Conservation (phyloP, 805 yeast species). For the Lipomyces lipofer region DNA sequence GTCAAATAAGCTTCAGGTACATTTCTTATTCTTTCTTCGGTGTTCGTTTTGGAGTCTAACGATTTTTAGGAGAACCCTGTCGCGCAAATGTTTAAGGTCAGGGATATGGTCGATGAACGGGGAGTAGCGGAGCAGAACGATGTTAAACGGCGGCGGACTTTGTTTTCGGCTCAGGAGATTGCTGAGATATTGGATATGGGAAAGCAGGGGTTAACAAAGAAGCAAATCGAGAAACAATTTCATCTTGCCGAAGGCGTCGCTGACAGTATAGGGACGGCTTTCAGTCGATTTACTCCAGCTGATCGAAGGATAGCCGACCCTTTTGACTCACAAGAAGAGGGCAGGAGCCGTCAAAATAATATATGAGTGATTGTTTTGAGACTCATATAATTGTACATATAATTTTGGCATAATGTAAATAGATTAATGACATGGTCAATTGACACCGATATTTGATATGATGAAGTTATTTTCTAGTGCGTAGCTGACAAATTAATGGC, state of each 20-base stretch:
- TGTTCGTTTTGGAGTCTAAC: background rate
- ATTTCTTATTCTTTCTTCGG: background rate
- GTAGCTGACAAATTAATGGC: no score
- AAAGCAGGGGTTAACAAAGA: background rate
- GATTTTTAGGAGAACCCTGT: constrained; percentile 18
- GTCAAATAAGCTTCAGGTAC: constrained; percentile 13
- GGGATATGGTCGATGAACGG: constrained; percentile 10
- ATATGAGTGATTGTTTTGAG: no score
- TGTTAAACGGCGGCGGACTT: constrained; percentile 8
- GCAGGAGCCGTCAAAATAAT: no score
- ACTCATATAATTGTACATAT: no score
- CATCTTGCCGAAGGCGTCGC: constrained; percentile 6
- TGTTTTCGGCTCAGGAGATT: constrained; percentile 17
- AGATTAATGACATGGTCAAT: no score
- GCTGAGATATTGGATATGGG: constrained; percentile 12
- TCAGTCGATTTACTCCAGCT: constrained; percentile 1
- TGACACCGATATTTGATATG: no score
- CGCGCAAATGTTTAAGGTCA: constrained; percentile 20
- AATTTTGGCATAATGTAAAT: no score
- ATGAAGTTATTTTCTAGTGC: no score
- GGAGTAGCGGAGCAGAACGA: constrained; percentile 15
- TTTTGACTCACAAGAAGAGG: no score
- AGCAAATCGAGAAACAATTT: constrained; percentile 4
- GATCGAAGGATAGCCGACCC: no score
- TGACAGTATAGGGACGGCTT: constrained; percentile 17